Conservation (phyloP, 192 early-diverging fungal genomes). For the Coemansia sp. region DNA sequence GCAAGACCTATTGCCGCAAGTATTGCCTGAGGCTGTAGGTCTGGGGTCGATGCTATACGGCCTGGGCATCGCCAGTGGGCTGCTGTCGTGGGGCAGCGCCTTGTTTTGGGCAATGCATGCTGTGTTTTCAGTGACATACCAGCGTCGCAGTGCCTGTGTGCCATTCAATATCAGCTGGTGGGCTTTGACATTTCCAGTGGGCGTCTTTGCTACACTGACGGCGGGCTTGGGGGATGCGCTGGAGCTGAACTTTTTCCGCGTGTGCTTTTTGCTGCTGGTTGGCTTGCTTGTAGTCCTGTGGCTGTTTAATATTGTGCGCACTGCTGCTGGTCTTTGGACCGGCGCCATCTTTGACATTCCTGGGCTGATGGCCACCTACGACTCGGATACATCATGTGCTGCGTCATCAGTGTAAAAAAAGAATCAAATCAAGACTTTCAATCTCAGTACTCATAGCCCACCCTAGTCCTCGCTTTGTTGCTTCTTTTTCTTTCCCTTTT, state of each 20-base stretch:
- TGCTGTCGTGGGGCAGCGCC: slow-evolving; percentile 51
- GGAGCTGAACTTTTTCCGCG: slow-evolving; percentile 19
- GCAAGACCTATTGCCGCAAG: slow-evolving; percentile 9
- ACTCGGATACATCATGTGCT: background rate
- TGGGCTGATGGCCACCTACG: slow-evolving; percentile 13
- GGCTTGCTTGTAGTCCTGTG: slow-evolving; percentile 25
- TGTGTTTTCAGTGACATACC: slow-evolving; percentile 33
- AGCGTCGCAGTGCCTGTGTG: slow-evolving; percentile 15
- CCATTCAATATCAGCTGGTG: slow-evolving; percentile 59
- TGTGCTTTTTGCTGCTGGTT: slow-evolving; percentile 18
- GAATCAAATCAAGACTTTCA: background rate
- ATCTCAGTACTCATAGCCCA: background rate
- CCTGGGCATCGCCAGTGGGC: slow-evolving; percentile 21
- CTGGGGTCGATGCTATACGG: slow-evolving; percentile 19
- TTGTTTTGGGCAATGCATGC: slow-evolving; percentile 41
- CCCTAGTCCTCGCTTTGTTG: background rate
- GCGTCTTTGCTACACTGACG: slow-evolving; percentile 47
- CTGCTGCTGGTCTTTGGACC: slow-evolving; percentile 36
- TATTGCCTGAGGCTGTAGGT: background rate
- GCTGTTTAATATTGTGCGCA: slow-evolving; percentile 42
- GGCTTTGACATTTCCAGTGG: slow-evolving; percentile 56
- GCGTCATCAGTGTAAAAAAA: background rate
- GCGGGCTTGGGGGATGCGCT: slow-evolving; percentile 18
- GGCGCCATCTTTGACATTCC: slow-evolving; percentile 29
- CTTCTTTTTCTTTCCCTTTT: background rate